Conservation (phyloP, 108 stramenopile genomes). For the Cyclotella cryptica region DNA sequence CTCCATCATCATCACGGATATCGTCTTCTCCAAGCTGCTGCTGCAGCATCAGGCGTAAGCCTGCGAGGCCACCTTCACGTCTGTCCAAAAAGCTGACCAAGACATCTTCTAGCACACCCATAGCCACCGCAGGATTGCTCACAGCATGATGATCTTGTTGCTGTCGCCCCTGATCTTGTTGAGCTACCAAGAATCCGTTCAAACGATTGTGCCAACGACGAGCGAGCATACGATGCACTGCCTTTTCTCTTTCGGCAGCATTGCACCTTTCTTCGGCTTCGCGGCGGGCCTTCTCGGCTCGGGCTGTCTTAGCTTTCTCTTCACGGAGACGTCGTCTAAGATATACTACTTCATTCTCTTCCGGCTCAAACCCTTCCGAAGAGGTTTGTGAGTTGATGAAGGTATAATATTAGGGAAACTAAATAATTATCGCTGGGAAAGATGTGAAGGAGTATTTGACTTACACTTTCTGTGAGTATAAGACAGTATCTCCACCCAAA, state of each 20-base stretch:
- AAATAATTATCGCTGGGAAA: too few relatives aligned
- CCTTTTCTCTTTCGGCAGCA: slow-evolving; percentile 64
- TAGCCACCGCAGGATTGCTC: slow-evolving; percentile 19
- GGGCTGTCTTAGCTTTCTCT: slow-evolving; percentile 64
- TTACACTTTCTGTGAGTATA: slow-evolving; percentile 83
- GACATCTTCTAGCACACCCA: slow-evolving; percentile 32
- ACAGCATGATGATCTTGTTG: slow-evolving; percentile 14
- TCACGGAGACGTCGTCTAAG: slow-evolving; percentile 70
- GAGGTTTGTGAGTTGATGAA: not conserved
- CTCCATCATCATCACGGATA: slow-evolving; percentile 2
- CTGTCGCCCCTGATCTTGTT: not conserved
- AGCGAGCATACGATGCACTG: slow-evolving; percentile 70
- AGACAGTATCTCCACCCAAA: slow-evolving; percentile 87
- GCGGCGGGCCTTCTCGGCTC: slow-evolving; percentile 61
- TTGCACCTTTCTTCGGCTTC: slow-evolving; percentile 64
- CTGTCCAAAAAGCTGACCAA: slow-evolving; percentile 23
- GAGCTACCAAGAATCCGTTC: slow-evolving; percentile 45
- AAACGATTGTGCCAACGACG: slow-evolving; percentile 73
- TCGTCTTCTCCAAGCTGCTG: slow-evolving; percentile 44
- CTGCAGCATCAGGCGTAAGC: slow-evolving; percentile 36
- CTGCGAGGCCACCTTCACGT: slow-evolving; percentile 21
- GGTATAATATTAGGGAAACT: not conserved
- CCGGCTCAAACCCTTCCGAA: slow-evolving; percentile 76
- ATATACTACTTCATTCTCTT: slow-evolving; percentile 63
- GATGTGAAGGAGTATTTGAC: slow-evolving; percentile 13